Evolutionary conservation across 176 grass and related monocot genomes (phyloP), one percentile per base, ranked within the genome.

Genomic region (Paspalum vaginatum): DNA sequence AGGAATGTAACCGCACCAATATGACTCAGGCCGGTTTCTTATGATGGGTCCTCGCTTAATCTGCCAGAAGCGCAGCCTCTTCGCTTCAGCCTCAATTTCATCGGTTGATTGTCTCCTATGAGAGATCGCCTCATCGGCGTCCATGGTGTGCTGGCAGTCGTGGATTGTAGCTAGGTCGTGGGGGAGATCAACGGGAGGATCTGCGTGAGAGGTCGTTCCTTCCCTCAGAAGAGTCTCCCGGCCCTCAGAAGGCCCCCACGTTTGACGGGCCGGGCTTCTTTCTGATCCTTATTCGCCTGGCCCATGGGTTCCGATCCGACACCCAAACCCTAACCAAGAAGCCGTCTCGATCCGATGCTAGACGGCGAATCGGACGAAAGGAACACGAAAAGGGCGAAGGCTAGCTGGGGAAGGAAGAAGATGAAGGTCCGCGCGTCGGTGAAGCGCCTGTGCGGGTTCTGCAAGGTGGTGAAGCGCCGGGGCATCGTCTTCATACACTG

Each of bases 381-480:
- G 10, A 55, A 37, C 44, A 52, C 15, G 53, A 61, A 25, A 39
- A 47, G 38, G 26, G 55, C 12, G 80, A 12, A 45, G 22, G 20
- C 6, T 42, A 73, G 60, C 59, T 59, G 7, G 26, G 32, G 8
- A 49, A 20, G 22, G 67, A 51, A 47, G 66, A 57, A 41, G 85
- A 98, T 98, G 95, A 98, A 98, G 95, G 95, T 98, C 24, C 91
- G 92, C 43, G 87, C 95, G 54, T 91, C 95, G 27, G 95, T 98
- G 84, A 98, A 93, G 90, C 87, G 93, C 81, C 79, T 98, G 42
- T 98, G 96, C 85, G 61, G 84, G 11, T 95, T 89, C 75, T 98
- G 96, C 86, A 91, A 78, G 86, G 88, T 86, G 79, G 88, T 98
- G 82, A 98, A 91, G 84, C 96, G 96, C 11, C 83, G 92, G 9